Base-by-base conservation (phyloP, 306 rosid genomes). In the Dryas alaskensis region DNA sequence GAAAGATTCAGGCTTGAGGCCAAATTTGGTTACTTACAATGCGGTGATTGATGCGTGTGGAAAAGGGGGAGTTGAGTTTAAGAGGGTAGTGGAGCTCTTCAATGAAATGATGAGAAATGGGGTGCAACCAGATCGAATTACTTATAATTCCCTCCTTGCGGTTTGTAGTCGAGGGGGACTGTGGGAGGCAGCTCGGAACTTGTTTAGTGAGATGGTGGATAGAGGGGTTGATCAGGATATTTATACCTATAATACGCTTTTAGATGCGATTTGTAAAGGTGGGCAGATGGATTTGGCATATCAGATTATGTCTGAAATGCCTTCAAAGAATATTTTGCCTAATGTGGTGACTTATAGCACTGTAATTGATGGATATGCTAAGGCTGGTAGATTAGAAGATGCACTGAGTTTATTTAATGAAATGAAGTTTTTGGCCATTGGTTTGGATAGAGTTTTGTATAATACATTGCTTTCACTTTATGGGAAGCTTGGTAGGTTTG, bases 341-440 rank as follows among this genome's bases (percentile, higher is more conserved):
- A 94, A 86, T 78, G 96, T 92, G 60, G 97, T 94, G 60, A 94
- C 97, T 16, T 91, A 84, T 55, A 91, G 98, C 70, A 89, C 95
- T 54, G 72, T 94, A 87, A 88, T 90, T 71, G 98, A 92, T 78
- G 98, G 95, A 22, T 89, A 83, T 79, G 92, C 98, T n/a, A 92
- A 92, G 84, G 89, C 86, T 16, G 87, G 90, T 40, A 81, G 84
- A 82, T 81, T 88, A 42, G 96, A 91, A 82, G 97, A 92, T 11
- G 97, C 97, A 0, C 79, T 94, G 37, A 70, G 59, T 80, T 70
- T 94, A 31, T 92, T 84, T 66, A 78, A 83, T 47, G 90, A 89
- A 64, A 89, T 92, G 97, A 92, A 84, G 86, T 80, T 54, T 77
- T 74, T 75, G 65, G 79, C 80, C 40, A 79, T 94, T 83, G 69